phyloP scores from a whole-genome alignment of 306 rosid species.

The Pyrus bretschneideri region DNA sequence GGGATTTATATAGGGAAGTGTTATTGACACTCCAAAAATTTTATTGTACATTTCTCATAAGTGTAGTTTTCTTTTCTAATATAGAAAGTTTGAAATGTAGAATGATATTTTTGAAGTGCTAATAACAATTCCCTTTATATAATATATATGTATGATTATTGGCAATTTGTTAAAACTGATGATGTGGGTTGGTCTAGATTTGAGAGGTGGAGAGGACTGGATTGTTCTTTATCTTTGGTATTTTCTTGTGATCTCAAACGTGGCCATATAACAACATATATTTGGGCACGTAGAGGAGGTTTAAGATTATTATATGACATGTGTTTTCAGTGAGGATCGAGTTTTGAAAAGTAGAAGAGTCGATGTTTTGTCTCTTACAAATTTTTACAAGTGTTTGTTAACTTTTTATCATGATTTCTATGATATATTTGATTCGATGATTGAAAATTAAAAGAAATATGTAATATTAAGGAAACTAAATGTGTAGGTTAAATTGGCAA shows the following conservation, averaged over 20 bases:
- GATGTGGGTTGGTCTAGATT: conserved; percentile 39
- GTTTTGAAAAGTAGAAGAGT: not conserved
- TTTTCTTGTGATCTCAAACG: conserved; percentile 33
- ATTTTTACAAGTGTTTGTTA: no score
- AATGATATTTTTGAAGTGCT: no score
- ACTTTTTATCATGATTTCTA: no score
- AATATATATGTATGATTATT: not conserved
- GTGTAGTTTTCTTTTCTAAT: no score
- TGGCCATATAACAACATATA: conserved; percentile 1
- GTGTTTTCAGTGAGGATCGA: not conserved
- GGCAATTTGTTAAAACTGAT: conserved; percentile 1
- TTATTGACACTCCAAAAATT: no score
- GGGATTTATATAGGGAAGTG: not conserved
- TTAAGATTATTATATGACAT: not conserved
- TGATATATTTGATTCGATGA: no score
- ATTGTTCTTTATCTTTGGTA: conserved; percentile 25
- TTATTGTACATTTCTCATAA: no score
- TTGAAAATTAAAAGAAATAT: no score
- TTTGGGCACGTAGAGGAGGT: not conserved
- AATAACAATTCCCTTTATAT: no score
- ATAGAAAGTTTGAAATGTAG: no score
- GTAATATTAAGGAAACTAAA: no score
- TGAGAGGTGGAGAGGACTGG: conserved; percentile 22
- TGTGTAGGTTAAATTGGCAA: no score
- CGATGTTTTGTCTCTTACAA: not conserved